Evolutionary conservation across 441 rosid species (phyloP).

Genomic region (Erysimum pusillum): DNA sequence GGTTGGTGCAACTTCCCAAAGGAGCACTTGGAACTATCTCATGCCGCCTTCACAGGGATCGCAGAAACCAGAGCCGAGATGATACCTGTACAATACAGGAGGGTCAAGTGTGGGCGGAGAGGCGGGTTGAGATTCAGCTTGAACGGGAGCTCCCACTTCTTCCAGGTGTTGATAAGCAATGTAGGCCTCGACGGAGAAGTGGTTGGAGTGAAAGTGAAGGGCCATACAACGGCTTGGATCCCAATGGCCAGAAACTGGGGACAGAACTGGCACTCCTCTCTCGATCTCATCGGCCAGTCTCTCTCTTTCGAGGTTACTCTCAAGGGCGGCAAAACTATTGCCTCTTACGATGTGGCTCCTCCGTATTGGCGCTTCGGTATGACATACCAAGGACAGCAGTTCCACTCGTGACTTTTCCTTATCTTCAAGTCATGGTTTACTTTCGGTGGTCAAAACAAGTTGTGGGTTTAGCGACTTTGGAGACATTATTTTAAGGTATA

Average conservation of each 20-base stretch:
- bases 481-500: slow-evolving; percentile 14
- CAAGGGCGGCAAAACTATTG: slow-evolving; percentile 61
- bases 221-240: slow-evolving; percentile 90
- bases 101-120: slow-evolving; percentile 74
- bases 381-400: slow-evolving; percentile 83
- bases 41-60: slow-evolving; percentile 83
- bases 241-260: slow-evolving; percentile 97
- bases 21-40: slow-evolving; percentile 89
- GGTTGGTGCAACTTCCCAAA: slow-evolving; percentile 97
- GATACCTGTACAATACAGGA: slow-evolving; percentile 82
- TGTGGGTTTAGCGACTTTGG: slow-evolving; percentile 25
- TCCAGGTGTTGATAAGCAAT: slow-evolving; percentile 76
- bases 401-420: slow-evolving; percentile 50
- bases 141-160: slow-evolving; percentile 74
- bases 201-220: slow-evolving; percentile 85
- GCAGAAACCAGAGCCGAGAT: slow-evolving; percentile 74
- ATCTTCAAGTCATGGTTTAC: slow-evolving; percentile 32
- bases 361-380: slow-evolving; percentile 82
- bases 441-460: slow-evolving; percentile 32
- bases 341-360: slow-evolving; percentile 82
- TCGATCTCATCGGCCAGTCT: slow-evolving; percentile 78
- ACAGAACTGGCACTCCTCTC: slow-evolving; percentile 82
- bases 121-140: slow-evolving; percentile 81
- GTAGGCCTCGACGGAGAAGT: slow-evolving; percentile 85
- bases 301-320: slow-evolving; percentile 85